phyloP scores from a whole-genome alignment of 805 yeast genomes.

The Huiozyma sinensis region DNA sequence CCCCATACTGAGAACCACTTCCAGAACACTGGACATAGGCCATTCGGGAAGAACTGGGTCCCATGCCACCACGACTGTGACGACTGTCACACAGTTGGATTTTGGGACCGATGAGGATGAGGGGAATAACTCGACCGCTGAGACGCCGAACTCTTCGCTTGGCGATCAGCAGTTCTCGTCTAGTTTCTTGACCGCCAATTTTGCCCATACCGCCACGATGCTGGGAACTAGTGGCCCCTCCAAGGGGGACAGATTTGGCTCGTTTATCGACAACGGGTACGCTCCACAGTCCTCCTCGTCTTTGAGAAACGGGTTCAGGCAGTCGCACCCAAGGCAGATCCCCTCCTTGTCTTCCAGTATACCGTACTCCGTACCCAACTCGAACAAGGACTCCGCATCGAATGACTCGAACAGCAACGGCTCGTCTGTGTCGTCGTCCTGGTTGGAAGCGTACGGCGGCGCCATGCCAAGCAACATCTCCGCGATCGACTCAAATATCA shows the following conservation, averaged over 20 bases:
- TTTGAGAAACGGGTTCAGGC: constrained; percentile 1
- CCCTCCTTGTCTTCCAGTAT: constrained; percentile 49
- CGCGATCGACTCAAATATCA: constrained; percentile 45
- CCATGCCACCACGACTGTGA: constrained; percentile 18
- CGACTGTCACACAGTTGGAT: constrained; percentile 22
- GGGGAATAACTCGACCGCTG: neutral
- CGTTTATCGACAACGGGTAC: constrained; percentile 14
- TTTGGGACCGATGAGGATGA: constrained; percentile 15
- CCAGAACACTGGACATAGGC: constrained; percentile 10
- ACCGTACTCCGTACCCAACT: constrained; percentile 67
- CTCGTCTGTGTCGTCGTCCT: constrained; percentile 27
- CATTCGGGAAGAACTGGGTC: constrained; percentile 6
- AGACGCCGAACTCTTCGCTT: neutral
- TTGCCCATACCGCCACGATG: constrained; percentile 28
- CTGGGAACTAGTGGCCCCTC: constrained; percentile 13
- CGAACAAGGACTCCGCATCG: constrained; percentile 14
- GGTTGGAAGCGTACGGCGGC: constrained; percentile 28
- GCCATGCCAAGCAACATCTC: constrained; percentile 32
- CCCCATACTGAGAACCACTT: constrained; percentile 8
- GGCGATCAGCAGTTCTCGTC: constrained; percentile 5
- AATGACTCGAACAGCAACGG: constrained; percentile 17
- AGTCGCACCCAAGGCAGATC: constrained; percentile 8
- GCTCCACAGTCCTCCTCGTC: constrained; percentile 46
- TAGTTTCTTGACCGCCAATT: constrained; percentile 26
- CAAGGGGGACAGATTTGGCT: constrained; percentile 14